Evolutionary conservation across 345 rosid species (phyloP).

Genomic region (Excoecaria cochinchinensis): DNA sequence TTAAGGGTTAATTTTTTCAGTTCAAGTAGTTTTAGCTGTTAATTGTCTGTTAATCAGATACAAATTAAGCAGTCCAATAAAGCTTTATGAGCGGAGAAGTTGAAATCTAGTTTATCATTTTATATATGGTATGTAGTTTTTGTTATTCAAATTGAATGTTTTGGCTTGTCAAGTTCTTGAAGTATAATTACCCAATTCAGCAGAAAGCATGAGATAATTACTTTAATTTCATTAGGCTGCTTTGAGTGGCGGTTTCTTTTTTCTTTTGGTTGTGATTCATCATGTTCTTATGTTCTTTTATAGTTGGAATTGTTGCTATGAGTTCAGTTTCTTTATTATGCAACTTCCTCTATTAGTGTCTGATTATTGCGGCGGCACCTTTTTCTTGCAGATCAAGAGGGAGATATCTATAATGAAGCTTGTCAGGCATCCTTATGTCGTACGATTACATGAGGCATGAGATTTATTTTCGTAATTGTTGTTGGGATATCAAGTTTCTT

Average conservation of each 20-base stretch:
- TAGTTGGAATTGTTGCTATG: not conserved
- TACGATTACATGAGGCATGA: conserved; percentile 83
- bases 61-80: too few relatives aligned
- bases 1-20: not conserved
- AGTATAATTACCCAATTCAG: not conserved
- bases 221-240: not conserved
- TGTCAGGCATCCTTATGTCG: conserved; percentile 92
- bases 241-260: not conserved
- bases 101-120: too few relatives aligned
- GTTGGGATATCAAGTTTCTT: not conserved
- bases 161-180: not conserved
- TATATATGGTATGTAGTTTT: not conserved
- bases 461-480: not conserved
- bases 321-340: not conserved
- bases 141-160: not conserved
- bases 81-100: too few relatives aligned
- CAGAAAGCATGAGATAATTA: not conserved
- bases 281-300: not conserved
- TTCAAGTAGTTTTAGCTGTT: too few relatives aligned
- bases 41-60: too few relatives aligned
- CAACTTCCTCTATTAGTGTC: not conserved
- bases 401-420: conserved; percentile 99
- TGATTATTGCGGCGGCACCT: not conserved
- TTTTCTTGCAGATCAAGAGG: conserved; percentile 68
- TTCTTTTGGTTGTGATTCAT: not conserved